Conservation (phyloP, 2,329 filamentous ascomycete species). For the Aspergillus candidus region DNA sequence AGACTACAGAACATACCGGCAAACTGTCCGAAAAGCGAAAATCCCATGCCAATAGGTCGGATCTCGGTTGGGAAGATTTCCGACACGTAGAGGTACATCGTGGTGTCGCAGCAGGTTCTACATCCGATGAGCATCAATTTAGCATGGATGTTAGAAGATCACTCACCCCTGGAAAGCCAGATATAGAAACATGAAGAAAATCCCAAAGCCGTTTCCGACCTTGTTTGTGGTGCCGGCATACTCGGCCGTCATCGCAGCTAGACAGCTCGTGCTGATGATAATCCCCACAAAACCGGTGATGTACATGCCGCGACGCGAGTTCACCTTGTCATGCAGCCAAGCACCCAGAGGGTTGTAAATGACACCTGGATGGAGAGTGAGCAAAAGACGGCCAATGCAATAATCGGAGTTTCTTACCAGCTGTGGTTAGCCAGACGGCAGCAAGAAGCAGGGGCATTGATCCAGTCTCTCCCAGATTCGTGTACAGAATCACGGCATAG, state of each 20-base stretch:
- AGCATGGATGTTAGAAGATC: background rate
- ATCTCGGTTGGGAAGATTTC: conserved; percentile 48
- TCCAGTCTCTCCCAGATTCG: conserved; percentile 38
- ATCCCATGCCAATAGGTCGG: conserved; percentile 48
- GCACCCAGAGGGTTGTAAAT: conserved; percentile 34
- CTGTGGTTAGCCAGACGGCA: conserved; percentile 42
- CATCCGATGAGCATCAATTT: conserved; percentile 6
- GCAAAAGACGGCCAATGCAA: background rate
- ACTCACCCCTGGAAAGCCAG: conserved; percentile 45
- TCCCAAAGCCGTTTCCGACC: conserved; percentile 38
- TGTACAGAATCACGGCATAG: conserved; percentile 43
- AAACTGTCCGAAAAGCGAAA: conserved; percentile 48
- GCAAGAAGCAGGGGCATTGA: conserved; percentile 41
- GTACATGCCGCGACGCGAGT: conserved; percentile 38
- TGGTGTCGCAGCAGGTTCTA: conserved; percentile 43
- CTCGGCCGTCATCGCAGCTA: conserved; percentile 34
- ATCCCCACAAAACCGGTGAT: conserved; percentile 39
- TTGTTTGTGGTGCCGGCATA: conserved; percentile 36
- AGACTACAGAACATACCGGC: conserved; percentile 23
- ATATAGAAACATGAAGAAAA: conserved; percentile 42
- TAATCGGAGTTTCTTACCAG: conserved; percentile 26
- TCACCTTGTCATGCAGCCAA: conserved; percentile 33
- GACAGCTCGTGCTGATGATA: conserved; percentile 36
- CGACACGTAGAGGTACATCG: conserved; percentile 42
- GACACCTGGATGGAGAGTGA: conserved; percentile 29